phyloP scores from a whole-genome alignment of 2,329 filamentous ascomycete genomes.

The Paecilomyces dactylethromorphus region DNA sequence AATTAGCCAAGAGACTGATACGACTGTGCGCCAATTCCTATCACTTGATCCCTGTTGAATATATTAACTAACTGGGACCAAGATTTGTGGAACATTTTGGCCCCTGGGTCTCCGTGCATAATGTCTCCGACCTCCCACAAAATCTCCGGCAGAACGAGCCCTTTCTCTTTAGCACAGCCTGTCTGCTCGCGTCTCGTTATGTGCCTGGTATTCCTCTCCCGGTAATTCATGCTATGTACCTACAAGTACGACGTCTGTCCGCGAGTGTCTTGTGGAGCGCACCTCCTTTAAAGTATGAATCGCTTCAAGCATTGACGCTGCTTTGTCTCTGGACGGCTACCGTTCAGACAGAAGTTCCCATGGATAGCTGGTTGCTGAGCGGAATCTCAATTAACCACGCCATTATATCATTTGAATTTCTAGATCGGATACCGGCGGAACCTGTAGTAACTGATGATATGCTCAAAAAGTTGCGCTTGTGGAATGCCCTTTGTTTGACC shows the following conservation, averaged over 20 bases:
- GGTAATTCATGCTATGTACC: slow-evolving; percentile 20
- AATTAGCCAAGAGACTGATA: slow-evolving; percentile 23
- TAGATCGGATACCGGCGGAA: slow-evolving; percentile 13
- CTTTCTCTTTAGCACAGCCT: slow-evolving; percentile 26
- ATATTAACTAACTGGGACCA: background rate
- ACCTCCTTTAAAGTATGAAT: slow-evolving; percentile 21
- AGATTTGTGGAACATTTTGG: slow-evolving; percentile 28
- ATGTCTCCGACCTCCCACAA: slow-evolving; percentile 19
- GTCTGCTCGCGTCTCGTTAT: slow-evolving; percentile 26
- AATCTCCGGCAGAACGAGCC: slow-evolving; percentile 17
- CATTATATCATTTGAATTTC: slow-evolving; percentile 15
- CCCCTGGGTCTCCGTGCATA: slow-evolving; percentile 24
- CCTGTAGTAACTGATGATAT: slow-evolving; percentile 21
- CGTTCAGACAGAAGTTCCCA: slow-evolving; percentile 24
- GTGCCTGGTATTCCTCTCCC: slow-evolving; percentile 22
- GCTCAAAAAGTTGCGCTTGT: slow-evolving; percentile 23
- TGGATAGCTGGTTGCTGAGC: slow-evolving; percentile 31
- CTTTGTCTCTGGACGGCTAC: slow-evolving; percentile 26
- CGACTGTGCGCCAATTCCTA: slow-evolving; percentile 18
- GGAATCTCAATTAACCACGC: slow-evolving; percentile 31
- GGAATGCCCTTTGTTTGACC: slow-evolving; percentile 27
- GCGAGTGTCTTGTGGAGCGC: slow-evolving; percentile 22
- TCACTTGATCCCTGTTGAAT: background rate
- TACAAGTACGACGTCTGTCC: slow-evolving; percentile 25
- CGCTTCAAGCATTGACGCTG: slow-evolving; percentile 24